phyloP scores from a whole-genome alignment of 106 monocot genomes.

The Acorus calamus region DNA sequence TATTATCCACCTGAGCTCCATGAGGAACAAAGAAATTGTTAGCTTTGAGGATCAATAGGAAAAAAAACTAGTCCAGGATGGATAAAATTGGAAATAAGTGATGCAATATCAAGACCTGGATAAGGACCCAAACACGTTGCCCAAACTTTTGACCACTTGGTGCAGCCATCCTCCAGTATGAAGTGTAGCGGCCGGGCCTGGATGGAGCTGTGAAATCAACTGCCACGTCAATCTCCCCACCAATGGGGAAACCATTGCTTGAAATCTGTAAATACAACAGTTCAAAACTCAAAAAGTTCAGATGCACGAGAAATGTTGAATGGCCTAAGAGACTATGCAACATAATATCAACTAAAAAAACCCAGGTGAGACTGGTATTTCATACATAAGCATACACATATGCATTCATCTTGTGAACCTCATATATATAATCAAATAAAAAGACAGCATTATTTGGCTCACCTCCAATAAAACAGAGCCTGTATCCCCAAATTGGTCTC shows the following conservation, averaged over 20 bases:
- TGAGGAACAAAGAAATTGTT: too few species aligned
- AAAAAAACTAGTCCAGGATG: neutral
- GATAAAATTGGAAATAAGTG: neutral
- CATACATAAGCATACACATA: neutral
- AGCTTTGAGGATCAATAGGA: neutral
- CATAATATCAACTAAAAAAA: too few species aligned
- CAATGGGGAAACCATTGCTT: slow-evolving; percentile 28
- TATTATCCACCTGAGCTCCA: slow-evolving; percentile 23
- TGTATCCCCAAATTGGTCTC: slow-evolving; percentile 37
- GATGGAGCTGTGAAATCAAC: slow-evolving; percentile 71
- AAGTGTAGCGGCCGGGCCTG: slow-evolving; percentile 51
- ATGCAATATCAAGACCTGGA: slow-evolving; percentile 32
- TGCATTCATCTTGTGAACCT: neutral
- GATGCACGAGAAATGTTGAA: neutral
- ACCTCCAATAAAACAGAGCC: slow-evolving; percentile 47
- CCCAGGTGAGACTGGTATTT: too few species aligned
- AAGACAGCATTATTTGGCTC: neutral
- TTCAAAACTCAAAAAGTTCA: neutral
- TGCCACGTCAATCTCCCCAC: slow-evolving; percentile 59
- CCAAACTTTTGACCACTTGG: slow-evolving; percentile 75
- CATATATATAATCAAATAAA: neutral
- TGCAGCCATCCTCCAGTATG: slow-evolving; percentile 69
- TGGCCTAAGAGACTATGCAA: too few species aligned
- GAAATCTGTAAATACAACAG: slow-evolving; percentile 48
- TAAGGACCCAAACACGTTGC: slow-evolving; percentile 76